Evolutionary conservation across 2,329 filamentous ascomycete genomes (phyloP).

Genomic region (Leptodontidium sp.): DNA sequence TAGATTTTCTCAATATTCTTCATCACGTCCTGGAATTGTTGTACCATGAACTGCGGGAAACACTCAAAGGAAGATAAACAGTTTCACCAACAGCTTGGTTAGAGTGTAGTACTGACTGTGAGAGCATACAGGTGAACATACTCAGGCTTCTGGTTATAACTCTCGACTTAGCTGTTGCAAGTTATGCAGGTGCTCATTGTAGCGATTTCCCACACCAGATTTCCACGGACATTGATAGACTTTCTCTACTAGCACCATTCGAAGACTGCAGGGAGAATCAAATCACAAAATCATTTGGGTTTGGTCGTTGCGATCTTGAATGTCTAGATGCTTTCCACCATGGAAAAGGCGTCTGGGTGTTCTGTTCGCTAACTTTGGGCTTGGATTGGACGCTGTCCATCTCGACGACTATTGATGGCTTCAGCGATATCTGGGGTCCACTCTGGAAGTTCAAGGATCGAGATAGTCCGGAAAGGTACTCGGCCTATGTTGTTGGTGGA

Average conservation of each 20-base stretch:
- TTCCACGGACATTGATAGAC: not conserved
- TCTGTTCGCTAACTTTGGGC: not conserved
- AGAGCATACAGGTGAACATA: slow-evolving; percentile 12
- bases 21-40: too few species aligned
- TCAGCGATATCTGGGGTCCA: slow-evolving; percentile 30
- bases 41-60: too few species aligned
- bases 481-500: slow-evolving; percentile 20
- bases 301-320: slow-evolving; percentile 5
- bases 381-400: slow-evolving; percentile 19
- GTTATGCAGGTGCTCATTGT: slow-evolving; percentile 16
- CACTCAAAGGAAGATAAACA: too few species aligned
- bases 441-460: slow-evolving; percentile 22
- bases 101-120: not conserved
- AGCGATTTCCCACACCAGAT: slow-evolving; percentile 2
- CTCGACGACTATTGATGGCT: slow-evolving; percentile 23
- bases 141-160: slow-evolving; percentile 10
- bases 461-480: not conserved
- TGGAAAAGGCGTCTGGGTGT: slow-evolving; percentile 21
- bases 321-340: slow-evolving; percentile 25
- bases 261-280: not conserved
- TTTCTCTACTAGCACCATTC: not conserved
- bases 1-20: not conserved
- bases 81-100: not conserved
- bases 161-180: slow-evolving; percentile 20
- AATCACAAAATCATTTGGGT: not conserved